phyloP scores from a whole-genome alignment of 1,284 basidiomycete species.

The Vanrija pseudolonga region DNA sequence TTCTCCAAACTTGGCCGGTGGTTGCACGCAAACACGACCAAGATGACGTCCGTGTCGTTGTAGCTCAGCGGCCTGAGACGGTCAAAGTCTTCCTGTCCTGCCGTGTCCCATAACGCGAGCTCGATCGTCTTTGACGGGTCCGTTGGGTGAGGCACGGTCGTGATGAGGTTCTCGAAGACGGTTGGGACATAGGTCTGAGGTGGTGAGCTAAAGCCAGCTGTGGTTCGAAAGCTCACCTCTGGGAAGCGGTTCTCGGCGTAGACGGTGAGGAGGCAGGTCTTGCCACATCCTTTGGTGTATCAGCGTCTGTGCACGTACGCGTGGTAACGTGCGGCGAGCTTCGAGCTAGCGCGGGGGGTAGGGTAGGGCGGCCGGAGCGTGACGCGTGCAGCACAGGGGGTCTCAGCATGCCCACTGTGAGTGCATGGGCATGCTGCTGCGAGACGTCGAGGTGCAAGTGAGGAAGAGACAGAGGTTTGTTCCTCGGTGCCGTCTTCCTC shows the following conservation, averaged over 20 bases:
- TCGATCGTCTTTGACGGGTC: conserved; percentile 83
- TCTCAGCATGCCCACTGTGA: too few species aligned
- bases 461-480: too few species aligned
- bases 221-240: conserved; percentile 59
- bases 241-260: conserved; percentile 98
- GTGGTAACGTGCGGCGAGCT: not conserved
- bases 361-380: not conserved
- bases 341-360: not conserved
- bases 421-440: not conserved
- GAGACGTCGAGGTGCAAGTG: too few species aligned
- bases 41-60: conserved; percentile 92
- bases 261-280: conserved; percentile 54
- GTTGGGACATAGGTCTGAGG: conserved; percentile 90
- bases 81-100: conserved; percentile 98
- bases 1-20: conserved; percentile 92
- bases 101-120: conserved; percentile 96
- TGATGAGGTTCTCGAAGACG: conserved; percentile 97
- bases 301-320: not conserved
- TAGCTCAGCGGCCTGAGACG: conserved; percentile 89
- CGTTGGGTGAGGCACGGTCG: conserved; percentile 67
- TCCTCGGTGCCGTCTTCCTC: too few species aligned
- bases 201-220: not conserved
- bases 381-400: not conserved
- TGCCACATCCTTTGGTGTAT: conserved; percentile 54
- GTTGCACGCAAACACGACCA: conserved; percentile 96